Percentiles rank a stretch among this genome's conserved stretches.
phyloP scores from a whole-genome alignment of 1,284 basidiomycete genomes.

The Ceratobasidium sp. region DNA sequence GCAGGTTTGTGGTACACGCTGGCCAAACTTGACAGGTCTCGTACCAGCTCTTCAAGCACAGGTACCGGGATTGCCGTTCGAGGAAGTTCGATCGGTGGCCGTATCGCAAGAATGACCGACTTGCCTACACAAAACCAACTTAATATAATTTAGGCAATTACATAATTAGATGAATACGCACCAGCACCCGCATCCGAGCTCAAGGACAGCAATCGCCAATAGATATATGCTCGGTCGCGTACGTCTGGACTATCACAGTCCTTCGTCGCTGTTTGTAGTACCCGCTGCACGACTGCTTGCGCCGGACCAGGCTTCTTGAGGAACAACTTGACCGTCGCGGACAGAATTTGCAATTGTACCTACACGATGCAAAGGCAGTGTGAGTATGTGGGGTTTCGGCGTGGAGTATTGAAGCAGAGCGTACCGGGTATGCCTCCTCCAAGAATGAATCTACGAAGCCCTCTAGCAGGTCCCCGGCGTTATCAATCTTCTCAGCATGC shows the following conservation, averaged over 20 bases:
- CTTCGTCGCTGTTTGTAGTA: constrained; percentile 94
- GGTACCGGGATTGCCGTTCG: constrained; percentile 91
- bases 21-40: constrained; percentile 88
- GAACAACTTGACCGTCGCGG: constrained; percentile 97
- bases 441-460: constrained; percentile 93
- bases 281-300: constrained; percentile 89
- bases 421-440: constrained; percentile 91
- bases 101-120: constrained; percentile 87
- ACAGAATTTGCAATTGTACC: constrained; percentile 97
- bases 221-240: constrained; percentile 96
- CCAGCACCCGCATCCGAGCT: constrained; percentile 93
- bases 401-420: constrained; percentile 51
- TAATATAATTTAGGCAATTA: constrained; percentile 25
- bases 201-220: constrained; percentile 83
- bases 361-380: constrained; percentile 51
- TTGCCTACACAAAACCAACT: constrained; percentile 16
- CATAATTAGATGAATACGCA: constrained; percentile 55
- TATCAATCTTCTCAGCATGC: constrained; percentile 97
- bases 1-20: constrained; percentile 97
- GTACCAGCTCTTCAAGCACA: constrained; percentile 92
- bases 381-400: constrained; percentile 19
- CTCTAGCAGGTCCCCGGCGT: constrained; percentile 91
- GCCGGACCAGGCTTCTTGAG: constrained; percentile 93
- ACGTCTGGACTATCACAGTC: constrained; percentile 98
- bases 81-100: constrained; percentile 94